These are phyloP conservation scores for Lichtheimia hyalospora DNA, from an alignment of 371 early-diverging fungal genomes.

Conservation along the genomic window DNA sequence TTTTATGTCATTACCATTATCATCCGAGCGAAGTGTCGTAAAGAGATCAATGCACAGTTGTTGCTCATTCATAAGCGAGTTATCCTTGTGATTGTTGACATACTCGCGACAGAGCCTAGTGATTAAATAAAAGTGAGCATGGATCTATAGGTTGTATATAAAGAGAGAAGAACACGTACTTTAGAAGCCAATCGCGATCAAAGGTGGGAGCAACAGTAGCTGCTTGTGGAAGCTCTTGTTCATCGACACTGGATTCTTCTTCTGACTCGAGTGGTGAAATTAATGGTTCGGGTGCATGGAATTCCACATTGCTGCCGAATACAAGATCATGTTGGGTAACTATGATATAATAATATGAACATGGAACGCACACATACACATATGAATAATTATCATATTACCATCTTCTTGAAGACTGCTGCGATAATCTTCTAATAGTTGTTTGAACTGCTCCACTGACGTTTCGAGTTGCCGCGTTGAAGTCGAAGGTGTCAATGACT, in stretches of 20 bases:
- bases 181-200: constrained; percentile 51
- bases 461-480: neutral
- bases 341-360: neutral
- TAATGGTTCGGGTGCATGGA: constrained; percentile 7
- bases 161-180: constrained; percentile 24
- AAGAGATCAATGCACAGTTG: constrained; percentile 57
- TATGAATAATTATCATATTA: neutral
- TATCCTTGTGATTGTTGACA: constrained; percentile 8
- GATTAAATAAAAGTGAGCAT: neutral
- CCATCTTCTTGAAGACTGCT: neutral
- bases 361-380: neutral
- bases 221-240: neutral
- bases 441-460: constrained; percentile 13
- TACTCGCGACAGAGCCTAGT: constrained; percentile 37
- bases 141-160: neutral
- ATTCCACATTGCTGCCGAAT: constrained; percentile 10
- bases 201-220: constrained; percentile 14
- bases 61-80: constrained; percentile 26
- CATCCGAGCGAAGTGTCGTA: constrained; percentile 53
- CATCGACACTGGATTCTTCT: neutral
- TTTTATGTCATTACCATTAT: constrained; percentile 25
- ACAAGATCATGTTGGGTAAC: too few species aligned
- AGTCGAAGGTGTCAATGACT: neutral
- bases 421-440: constrained; percentile 18
- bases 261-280: neutral